Evolutionary conservation across 2,329 filamentous ascomycete species (phyloP).

Genomic region (Cladorrhinum sp.): DNA sequence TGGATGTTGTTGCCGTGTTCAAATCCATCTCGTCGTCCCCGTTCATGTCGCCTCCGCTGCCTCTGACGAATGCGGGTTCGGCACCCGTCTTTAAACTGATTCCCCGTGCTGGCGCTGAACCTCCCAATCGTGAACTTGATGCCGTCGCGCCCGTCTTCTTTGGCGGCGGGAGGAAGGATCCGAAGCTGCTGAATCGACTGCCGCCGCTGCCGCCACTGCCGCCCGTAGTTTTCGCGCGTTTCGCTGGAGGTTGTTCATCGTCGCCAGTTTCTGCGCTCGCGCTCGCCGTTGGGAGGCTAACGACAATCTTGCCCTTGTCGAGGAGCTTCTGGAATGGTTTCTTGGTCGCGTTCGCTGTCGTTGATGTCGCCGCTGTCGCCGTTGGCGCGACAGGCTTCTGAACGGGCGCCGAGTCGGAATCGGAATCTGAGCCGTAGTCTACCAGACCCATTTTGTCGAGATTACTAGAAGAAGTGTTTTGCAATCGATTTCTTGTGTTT

Average conservation of each 20-base stretch:
- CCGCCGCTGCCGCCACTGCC: slow-evolving; percentile 18
- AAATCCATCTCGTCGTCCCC: slow-evolving; percentile 27
- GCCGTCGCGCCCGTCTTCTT: slow-evolving; percentile 50
- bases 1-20: slow-evolving; percentile 23
- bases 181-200: slow-evolving; percentile 75
- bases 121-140: slow-evolving; percentile 31
- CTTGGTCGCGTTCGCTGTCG: slow-evolving; percentile 43
- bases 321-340: slow-evolving; percentile 75
- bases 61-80: slow-evolving; percentile 73
- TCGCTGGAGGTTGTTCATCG: slow-evolving; percentile 60
- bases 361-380: slow-evolving; percentile 29
- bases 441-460: slow-evolving; percentile 67
- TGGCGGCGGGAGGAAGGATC: slow-evolving; percentile 80
- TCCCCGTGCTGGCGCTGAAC: slow-evolving; percentile 46
- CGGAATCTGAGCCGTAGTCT: slow-evolving; percentile 70
- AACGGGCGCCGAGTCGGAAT: slow-evolving; percentile 57
- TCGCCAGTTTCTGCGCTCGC: slow-evolving; percentile 35
- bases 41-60: slow-evolving; percentile 22
- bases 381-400: slow-evolving; percentile 24
- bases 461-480: not conserved
- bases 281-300: slow-evolving; percentile 65
- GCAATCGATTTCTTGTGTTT: not conserved
- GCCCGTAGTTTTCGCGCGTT: slow-evolving; percentile 58
- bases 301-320: slow-evolving; percentile 76
- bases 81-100: slow-evolving; percentile 80